Conservation (phyloP, 1,284 basidiomycete species). For the Rhodotorula sp. region DNA sequence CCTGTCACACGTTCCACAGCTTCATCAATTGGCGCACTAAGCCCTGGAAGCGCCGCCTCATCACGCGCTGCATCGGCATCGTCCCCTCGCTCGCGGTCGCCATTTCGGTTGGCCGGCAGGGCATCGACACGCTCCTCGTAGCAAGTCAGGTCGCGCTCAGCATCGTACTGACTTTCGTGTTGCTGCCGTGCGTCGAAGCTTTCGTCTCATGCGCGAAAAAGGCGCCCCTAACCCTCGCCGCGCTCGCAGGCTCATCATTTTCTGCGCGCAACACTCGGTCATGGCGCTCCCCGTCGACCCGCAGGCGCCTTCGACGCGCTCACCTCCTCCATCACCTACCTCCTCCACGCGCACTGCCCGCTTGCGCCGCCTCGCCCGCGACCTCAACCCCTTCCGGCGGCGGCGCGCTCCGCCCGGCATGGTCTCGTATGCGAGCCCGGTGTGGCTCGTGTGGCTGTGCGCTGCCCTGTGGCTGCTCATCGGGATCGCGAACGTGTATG, state of each 20-base stretch:
- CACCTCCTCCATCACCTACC: background rate
- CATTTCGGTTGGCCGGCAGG: conserved; percentile 68
- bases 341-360: background rate
- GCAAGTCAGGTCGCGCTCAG: conserved; percentile 77
- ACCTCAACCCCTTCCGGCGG: conserved; percentile 38
- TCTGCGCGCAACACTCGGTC: conserved; percentile 39
- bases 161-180: conserved; percentile 84
- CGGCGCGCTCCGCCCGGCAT: conserved; percentile 18
- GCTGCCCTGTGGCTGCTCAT: conserved; percentile 24
- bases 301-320: background rate
- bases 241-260: conserved; percentile 35
- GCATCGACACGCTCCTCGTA: conserved; percentile 80
- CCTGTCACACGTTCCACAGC: background rate
- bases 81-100: conserved; percentile 85
- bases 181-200: conserved; percentile 59
- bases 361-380: background rate
- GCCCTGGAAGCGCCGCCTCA: conserved; percentile 64
- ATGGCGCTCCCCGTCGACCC: conserved; percentile 37
- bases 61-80: conserved; percentile 82
- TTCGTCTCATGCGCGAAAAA: too few relatives aligned
- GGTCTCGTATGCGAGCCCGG: conserved; percentile 41
- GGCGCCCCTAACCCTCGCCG: background rate
- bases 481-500: conserved; percentile 34
- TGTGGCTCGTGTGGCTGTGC: conserved; percentile 35
- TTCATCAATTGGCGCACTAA: conserved; percentile 76